Evolutionary conservation across 768 basidiomycete species (phyloP), one percentile per base, ranked within the genome.

Genomic region (Suillus decipiens): DNA sequence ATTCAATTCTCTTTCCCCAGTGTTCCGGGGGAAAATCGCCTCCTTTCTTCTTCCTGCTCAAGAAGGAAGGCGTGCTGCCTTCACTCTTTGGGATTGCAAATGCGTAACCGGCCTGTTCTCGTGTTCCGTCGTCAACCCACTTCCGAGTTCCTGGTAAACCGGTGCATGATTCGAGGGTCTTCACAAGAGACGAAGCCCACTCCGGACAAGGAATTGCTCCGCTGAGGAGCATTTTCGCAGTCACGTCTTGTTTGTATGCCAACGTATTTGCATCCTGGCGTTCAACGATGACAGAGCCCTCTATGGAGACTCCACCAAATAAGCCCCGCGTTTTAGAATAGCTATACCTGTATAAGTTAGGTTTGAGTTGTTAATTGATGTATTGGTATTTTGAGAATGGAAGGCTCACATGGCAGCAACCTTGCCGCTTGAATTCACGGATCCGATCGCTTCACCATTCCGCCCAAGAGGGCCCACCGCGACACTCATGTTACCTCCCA

Each of bases 281-380:
- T 75, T 97, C 96, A 17, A 97, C 83, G 63, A 99, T 95, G 58
- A 97, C 88, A 1, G 91, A 92, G 14, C 95, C 95, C 78, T 93
- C 91, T 12, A 93, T 73, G 19, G 92, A 94, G 12, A 97, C 82
- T 6, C 96, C 96, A 36, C 96, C 96, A 64, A 97, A 98, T 3
- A 98, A 83, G 24, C 96, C 96, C 60, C 92, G 86, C 1, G 95
- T 95, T 74, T 96, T 96, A 9, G 89, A 91, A 71, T 95, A 95
- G 71, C 89, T 92, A 75, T 94, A 93, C 89, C 90, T 92, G 70
- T 34, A 11, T 17, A 15, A 19, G 34, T 43, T 19, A 43, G n/a
- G 19, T 43, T 24, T 48, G 15, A 39, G 57, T 64, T 37, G 58
- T 54, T 45, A 56, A 55, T 42, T 60, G 31, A 68, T 31, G 59